A percentile compares a stretch with the other conserved stretches of the same genome.
phyloP scores from a whole-genome alignment of 192 early-diverging fungal genomes.

The Rhizophagus sp. region DNA sequence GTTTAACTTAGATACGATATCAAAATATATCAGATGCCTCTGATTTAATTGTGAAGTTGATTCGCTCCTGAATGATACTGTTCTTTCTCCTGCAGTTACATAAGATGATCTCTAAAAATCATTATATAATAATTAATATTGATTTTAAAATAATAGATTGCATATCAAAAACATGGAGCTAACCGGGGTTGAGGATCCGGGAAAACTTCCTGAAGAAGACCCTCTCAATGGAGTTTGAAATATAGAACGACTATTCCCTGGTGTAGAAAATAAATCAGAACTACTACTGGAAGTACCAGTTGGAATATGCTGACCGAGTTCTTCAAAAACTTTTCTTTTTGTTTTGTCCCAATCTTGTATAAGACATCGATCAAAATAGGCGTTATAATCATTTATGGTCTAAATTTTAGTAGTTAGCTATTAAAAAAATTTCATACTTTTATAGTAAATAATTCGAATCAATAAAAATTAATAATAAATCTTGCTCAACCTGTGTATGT shows the following conservation, averaged over 20 bases:
- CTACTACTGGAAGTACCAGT: slow-evolving; percentile 4
- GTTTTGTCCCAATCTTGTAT: slow-evolving; percentile 72
- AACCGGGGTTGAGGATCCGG: not conserved
- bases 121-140: too few relatives aligned
- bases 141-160: too few relatives aligned
- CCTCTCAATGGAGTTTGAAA: not conserved
- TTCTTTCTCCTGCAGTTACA: not conserved
- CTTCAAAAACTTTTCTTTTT: slow-evolving; percentile 77
- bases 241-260: slow-evolving; percentile 2
- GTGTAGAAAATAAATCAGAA: not conserved
- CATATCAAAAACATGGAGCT: not conserved
- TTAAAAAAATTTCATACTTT: not conserved
- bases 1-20: slow-evolving; percentile 51
- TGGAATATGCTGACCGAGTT: slow-evolving; percentile 70
- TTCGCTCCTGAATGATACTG: not conserved
- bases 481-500: not conserved
- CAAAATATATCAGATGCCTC: slow-evolving; percentile 43
- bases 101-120: not conserved
- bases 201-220: not conserved
- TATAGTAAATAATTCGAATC: not conserved
- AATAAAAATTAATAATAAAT: not conserved
- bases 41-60: not conserved
- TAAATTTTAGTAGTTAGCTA: not conserved
- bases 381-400: slow-evolving; percentile 70
- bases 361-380: slow-evolving; percentile 55